These are phyloP conservation scores for Lipomyces mesembrius DNA, from an alignment of 805 yeast genomes.

Conservation along the genomic window DNA sequence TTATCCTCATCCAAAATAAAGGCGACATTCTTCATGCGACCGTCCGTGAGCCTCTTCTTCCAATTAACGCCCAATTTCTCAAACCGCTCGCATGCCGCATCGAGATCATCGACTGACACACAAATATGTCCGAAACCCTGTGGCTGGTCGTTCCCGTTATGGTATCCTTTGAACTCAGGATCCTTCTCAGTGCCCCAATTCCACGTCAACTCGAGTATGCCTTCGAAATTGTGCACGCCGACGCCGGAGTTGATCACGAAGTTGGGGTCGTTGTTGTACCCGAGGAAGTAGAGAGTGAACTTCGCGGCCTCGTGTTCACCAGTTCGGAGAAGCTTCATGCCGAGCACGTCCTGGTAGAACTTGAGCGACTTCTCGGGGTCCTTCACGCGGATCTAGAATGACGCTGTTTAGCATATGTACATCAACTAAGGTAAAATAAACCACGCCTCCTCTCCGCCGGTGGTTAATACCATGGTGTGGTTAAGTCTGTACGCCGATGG, in stretches of 20 bases:
- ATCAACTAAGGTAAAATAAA: background rate
- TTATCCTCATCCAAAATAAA: constrained; percentile 89
- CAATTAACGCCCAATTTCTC: constrained; percentile 55
- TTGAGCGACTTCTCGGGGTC: constrained; percentile 76
- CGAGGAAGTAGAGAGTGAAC: constrained; percentile 85
- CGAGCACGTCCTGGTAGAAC: constrained; percentile 79
- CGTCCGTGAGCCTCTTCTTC: constrained; percentile 51
- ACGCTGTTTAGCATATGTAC: background rate
- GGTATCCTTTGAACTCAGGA: constrained; percentile 69
- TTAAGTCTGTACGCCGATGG: constrained; percentile 34
- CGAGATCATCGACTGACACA: constrained; percentile 67
- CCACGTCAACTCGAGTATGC: constrained; percentile 86
- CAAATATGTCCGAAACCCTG: constrained; percentile 90
- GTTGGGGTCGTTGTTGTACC: constrained; percentile 56
- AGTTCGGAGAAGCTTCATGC: constrained; percentile 71
- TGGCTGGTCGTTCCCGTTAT: constrained; percentile 77
- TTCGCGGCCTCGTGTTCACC: constrained; percentile 67
- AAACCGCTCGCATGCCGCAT: constrained; percentile 57
- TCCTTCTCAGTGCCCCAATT: constrained; percentile 95
- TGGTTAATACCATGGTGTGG: constrained; percentile 36
- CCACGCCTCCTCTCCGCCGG: background rate
- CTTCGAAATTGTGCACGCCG: constrained; percentile 54
- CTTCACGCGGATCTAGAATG: constrained; percentile 85
- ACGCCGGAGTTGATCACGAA: constrained; percentile 51
- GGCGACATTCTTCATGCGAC: constrained; percentile 66